Percentiles rank a stretch among this genome's conserved stretches.
phyloP scores from a whole-genome alignment of 257 asterid species.

The Osmanthus fragrans region DNA sequence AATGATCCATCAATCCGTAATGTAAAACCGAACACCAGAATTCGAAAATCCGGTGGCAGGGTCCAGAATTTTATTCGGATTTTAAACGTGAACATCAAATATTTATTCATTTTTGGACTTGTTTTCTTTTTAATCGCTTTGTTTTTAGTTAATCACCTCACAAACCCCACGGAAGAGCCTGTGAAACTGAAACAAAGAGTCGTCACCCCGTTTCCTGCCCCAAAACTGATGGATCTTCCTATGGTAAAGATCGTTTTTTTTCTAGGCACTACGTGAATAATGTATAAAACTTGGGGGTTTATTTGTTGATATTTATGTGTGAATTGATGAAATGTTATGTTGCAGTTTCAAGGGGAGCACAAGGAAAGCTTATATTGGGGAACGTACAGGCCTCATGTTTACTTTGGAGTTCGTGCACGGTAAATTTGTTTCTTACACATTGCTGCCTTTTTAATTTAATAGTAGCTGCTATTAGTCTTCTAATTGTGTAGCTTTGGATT shows the following conservation, averaged over 20 bases:
- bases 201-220: constrained; percentile 86
- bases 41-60: constrained; percentile 33
- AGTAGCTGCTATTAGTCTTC: background rate
- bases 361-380: constrained; percentile 98
- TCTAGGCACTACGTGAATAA: no score
- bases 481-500: constrained; percentile 3
- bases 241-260: constrained; percentile 47
- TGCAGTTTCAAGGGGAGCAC: constrained; percentile 89
- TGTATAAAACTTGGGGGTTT: background rate
- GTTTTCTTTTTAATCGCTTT: constrained; percentile 39
- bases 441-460: constrained; percentile 7
- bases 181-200: constrained; percentile 51
- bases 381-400: constrained; percentile 91
- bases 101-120: constrained; percentile 37
- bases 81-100: constrained; percentile 26
- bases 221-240: constrained; percentile 91
- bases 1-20: constrained; percentile 30
- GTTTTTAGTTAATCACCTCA: constrained; percentile 32
- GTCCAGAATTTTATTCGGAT: constrained; percentile 41
- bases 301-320: background rate
- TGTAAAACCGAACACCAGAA: constrained; percentile 23
- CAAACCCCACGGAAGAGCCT: constrained; percentile 39
- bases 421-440: constrained; percentile 24
- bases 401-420: constrained; percentile 95
- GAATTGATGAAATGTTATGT: constrained; percentile 16